Evolutionary conservation across 495 filamentous ascomycete species (phyloP), one percentile per base, ranked within the genome.

Genomic region (Penicillium dipodomyicola): DNA sequence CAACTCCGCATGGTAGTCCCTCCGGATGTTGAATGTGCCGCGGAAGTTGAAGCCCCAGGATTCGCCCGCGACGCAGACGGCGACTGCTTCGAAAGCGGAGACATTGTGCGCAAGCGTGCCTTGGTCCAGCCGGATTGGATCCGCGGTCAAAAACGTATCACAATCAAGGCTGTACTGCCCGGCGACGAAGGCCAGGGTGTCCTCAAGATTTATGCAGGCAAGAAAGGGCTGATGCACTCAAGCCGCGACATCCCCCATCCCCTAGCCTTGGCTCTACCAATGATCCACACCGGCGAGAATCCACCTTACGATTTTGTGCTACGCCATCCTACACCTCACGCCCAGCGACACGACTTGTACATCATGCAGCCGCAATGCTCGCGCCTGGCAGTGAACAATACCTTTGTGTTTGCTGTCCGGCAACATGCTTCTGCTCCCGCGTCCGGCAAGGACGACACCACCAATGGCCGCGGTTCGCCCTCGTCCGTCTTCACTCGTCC

Each of bases 271-370:
- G 86, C 91, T n/a, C 74, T 99, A 20, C 94, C 94, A 4, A 88
- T 99, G 37, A 78, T 89, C 41, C 94, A 99, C 73, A 87, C 83
- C 0, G 95, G 93, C 54, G 86, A 89, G 47, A 97, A 97, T 63
- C 93, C 95, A 0, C 84, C 90, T 0, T 97, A 96, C 68, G 90
- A 96, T 50, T 97, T 97, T 65, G 79, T 96, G 35, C 84, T 87
- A 30, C 88, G 93, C 12, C 94, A 99, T 71, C 94, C 95, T 2
- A 99, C 94, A 0, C 95, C 94, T 11, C 95, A 97, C 69, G 95
- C 94, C 41, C 90, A 95, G 64, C 85, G 94, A 20, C 93, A 99
- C 70, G 94, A 97, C 61, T 83, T 99, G 59, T 99, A 99, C 72
- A 87, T 99, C 64, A 89, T 88, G 32, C 92, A 96, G 62, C 94